phyloP scores from a whole-genome alignment of 768 basidiomycete species.

The Asterophora lycoperdoides region DNA sequence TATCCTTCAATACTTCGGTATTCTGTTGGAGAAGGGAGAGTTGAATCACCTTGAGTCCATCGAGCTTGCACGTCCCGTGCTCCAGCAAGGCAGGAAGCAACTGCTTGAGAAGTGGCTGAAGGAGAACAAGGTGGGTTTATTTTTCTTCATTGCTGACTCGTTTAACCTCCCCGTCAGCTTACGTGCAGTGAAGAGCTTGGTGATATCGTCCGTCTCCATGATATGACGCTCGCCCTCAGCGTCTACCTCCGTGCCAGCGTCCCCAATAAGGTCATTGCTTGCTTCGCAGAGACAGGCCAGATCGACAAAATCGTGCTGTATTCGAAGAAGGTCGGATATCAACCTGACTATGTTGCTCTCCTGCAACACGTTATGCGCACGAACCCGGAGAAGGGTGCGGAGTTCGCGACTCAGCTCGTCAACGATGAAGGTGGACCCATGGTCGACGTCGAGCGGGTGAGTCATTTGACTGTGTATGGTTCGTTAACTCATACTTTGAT shows the following conservation, averaged over 20 bases:
- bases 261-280: conserved; percentile 97
- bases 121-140: conserved; percentile 82
- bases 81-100: conserved; percentile 95
- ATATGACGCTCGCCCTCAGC: conserved; percentile 95
- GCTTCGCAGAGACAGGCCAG: conserved; percentile 98
- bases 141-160: not conserved
- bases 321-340: conserved; percentile 94
- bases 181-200: conserved; percentile 99
- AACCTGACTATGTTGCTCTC: conserved; percentile 87
- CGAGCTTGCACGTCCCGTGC: conserved; percentile 92
- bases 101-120: conserved; percentile 98
- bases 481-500: conserved; percentile 1
- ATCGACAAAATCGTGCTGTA: conserved; percentile 98
- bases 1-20: conserved; percentile 97
- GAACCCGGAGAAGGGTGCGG: conserved; percentile 96
- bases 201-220: conserved; percentile 90
- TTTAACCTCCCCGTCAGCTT: conserved; percentile 47
- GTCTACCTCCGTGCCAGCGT: conserved; percentile 97
- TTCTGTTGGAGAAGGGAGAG: conserved; percentile 97
- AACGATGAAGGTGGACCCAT: conserved; percentile 92
- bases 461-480: conserved; percentile 17
- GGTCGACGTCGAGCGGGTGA: conserved; percentile 87
- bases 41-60: conserved; percentile 94
- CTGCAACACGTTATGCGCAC: conserved; percentile 95
- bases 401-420: conserved; percentile 91